Conservation (phyloP, 192 early-diverging fungal species). For the Backusella westeae region DNA sequence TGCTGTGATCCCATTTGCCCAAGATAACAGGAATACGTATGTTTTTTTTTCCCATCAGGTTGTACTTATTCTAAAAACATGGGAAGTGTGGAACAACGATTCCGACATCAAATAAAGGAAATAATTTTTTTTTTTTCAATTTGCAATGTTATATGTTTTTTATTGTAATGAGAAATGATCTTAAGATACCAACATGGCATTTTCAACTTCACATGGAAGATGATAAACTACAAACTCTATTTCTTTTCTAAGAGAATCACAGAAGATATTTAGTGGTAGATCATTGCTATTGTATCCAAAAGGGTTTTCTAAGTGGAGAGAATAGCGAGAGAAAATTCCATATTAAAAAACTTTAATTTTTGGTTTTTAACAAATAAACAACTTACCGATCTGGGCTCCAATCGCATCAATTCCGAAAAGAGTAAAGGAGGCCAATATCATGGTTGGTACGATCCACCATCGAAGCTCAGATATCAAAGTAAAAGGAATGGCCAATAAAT, state of each 20-base stretch:
- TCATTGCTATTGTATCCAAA: slow-evolving; percentile 57
- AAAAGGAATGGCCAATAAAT: slow-evolving; percentile 67
- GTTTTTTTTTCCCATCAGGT: background rate
- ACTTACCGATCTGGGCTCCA: slow-evolving; percentile 71
- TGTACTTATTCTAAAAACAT: background rate
- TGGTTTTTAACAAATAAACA: background rate
- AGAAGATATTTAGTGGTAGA: slow-evolving; percentile 54
- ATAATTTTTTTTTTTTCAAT: background rate
- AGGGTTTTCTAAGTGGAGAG: slow-evolving; percentile 20
- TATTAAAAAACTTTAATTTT: background rate
- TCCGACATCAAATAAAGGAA: background rate
- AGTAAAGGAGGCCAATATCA: slow-evolving; percentile 47
- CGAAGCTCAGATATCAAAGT: slow-evolving; percentile 55
- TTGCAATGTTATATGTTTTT: background rate
- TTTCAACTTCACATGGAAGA: slow-evolving; percentile 25
- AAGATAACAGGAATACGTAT: background rate
- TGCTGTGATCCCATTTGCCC: background rate
- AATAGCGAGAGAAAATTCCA: background rate
- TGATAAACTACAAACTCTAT: slow-evolving; percentile 55
- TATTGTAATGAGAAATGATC: background rate
- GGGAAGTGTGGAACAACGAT: slow-evolving; percentile 1
- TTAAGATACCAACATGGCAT: background rate
- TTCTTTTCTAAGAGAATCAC: slow-evolving; percentile 54
- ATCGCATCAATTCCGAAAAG: slow-evolving; percentile 81
- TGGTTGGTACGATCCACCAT: slow-evolving; percentile 54